Base-by-base conservation (phyloP, 192 early-diverging fungal genomes). In the Lunasporangiospora selenospora region DNA sequence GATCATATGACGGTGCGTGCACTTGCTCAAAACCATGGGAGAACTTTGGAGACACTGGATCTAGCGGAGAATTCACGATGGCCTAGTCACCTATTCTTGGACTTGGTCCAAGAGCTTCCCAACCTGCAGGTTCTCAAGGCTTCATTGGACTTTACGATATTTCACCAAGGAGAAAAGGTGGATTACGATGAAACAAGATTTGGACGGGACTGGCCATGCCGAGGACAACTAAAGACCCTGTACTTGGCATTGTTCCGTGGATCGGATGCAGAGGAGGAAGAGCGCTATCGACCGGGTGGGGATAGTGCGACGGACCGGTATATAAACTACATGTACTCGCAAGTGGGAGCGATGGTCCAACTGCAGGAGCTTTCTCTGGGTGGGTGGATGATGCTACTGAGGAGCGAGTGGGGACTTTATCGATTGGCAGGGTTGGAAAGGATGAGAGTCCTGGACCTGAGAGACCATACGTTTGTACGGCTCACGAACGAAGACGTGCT, bases 171-270 rank as follows among this genome's bases (percentile, higher is more conserved):
- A 27, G 3, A 2, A 3, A 23, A 11, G 18, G 19, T 38, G 11
- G 53, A 55, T 21, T 42, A 42, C 27, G 39, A 55, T 7, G 4
- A 18, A 5, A 7, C 1, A 21, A 1, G 32, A 12, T 16, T 26
- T 5, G 23, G 39, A 27, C 6, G 23, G 39, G 37, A 39, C 23
- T 61, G 58, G 58, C 58, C 58, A n/a, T 61, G 49, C 36, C 37
- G 34, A 3, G 8, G 31, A 10, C 24, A 23, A 19, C 45, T 61
- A 21, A 61, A 41, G 19, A 1, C 2, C 12, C 6, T 61, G 21
- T 30, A 61, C 8, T 27, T 61, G 16, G 23, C 58, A 10, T 15
- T 61, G 15, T 50, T 46, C 32, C 55, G 42, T 3, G 42, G 55
- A 6, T 27, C 41, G 6, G 55, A 45, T 7, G 4, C 34, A 23